Evolutionary conservation across 164 flowering plant species (phyloP).

Genomic region (Umbellularia californica): DNA sequence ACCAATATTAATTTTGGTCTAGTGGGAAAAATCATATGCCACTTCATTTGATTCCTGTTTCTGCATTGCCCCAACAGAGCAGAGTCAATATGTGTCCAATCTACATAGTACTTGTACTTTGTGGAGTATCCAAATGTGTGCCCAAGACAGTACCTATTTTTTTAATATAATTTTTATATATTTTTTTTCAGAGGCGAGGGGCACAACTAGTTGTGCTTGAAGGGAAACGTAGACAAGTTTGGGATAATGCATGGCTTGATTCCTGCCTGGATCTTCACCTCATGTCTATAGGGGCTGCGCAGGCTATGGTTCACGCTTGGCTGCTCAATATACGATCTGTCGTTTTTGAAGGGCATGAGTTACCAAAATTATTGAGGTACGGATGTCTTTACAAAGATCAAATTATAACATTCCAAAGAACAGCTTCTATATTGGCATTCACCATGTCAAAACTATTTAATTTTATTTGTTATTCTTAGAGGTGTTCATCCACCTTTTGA

Average conservation of each 20-base stretch:
- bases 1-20: not conserved
- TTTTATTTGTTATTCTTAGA: not conserved
- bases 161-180: not conserved
- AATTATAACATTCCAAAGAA: not conserved
- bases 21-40: not conserved
- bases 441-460: not conserved
- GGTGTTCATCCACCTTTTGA: not conserved
- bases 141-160: not conserved
- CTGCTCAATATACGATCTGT: conserved; percentile 71
- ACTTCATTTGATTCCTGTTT: not conserved
- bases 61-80: not conserved
- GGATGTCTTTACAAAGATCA: not conserved
- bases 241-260: conserved; percentile 85
- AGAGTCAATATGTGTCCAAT: not conserved
- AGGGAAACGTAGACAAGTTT: conserved; percentile 75
- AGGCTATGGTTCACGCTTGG: conserved; percentile 99
- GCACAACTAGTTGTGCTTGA: conserved; percentile 95
- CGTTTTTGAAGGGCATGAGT: conserved; percentile 73
- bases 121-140: not conserved
- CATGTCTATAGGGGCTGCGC: conserved; percentile 98
- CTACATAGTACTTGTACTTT: not conserved
- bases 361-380: conserved; percentile 81
- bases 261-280: conserved; percentile 95
- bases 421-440: too few species aligned
- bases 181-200: conserved; percentile 62